Conservation (phyloP, 2,329 filamentous ascomycete genomes). For the Ophiostoma sp. region DNA sequence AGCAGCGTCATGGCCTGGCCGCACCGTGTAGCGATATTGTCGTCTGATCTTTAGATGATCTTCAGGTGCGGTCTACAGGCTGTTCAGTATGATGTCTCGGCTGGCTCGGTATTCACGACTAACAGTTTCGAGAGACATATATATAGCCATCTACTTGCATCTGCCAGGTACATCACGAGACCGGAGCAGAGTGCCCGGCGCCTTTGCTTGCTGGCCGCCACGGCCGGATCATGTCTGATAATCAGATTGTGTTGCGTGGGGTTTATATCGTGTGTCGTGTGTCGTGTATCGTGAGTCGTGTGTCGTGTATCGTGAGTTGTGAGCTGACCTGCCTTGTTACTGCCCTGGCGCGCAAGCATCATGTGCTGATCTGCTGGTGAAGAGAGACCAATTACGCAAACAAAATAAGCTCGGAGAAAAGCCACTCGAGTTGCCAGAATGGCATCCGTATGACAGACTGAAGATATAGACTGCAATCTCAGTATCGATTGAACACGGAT, state of each 20-base stretch:
- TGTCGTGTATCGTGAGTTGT: not conserved
- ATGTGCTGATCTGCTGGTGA: too few species aligned
- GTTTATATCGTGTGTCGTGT: not conserved
- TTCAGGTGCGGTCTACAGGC: too few species aligned
- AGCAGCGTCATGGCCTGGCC: not conserved
- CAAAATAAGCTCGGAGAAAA: too few species aligned
- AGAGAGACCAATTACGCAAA: too few species aligned
- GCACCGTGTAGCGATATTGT: not conserved
- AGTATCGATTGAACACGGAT: not conserved
- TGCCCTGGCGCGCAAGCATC: too few species aligned
- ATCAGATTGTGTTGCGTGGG: not conserved
- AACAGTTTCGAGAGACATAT: not conserved
- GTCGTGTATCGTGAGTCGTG: not conserved
- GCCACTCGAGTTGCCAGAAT: not conserved
- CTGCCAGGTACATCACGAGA: not conserved
- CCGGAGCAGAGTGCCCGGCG: conserved; percentile 5
- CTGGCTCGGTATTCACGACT: not conserved
- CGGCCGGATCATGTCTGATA: not conserved
- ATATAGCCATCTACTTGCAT: too few species aligned
- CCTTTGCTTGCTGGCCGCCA: not conserved
- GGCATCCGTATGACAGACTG: not conserved
- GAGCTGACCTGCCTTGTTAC: not conserved
- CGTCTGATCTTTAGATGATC: not conserved
- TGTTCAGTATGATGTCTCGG: too few species aligned
- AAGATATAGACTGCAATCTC: not conserved